Evolutionary conservation across 148 eudicot species (phyloP), one percentile per base, ranked within the genome.

Genomic region (Fagopyrum tataricum): DNA sequence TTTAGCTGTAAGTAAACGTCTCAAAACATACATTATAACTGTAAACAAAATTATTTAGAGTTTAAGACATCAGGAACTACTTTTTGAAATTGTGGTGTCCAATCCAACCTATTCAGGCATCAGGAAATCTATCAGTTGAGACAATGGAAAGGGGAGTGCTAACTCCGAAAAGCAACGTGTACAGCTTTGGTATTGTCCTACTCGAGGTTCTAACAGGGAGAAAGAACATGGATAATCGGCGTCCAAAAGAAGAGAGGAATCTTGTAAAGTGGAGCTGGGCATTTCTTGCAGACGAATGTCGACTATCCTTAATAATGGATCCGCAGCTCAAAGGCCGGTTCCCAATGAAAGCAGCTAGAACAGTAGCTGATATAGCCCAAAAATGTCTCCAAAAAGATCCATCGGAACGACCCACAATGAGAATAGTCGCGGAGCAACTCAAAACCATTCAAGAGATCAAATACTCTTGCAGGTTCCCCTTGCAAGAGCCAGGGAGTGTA

Each of bases 391-490:
- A 84, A 59, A 89, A 84, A 62, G 98, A 91, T 76, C 97, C 98
- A 44, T 88, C 97, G 6, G 97, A 89, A 70, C 84, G 98, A 77
- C 97, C 98, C 66, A 94, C 98, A 37, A 89, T 91, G 98, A 89
- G 98, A 85, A 84, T 80, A 7, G 71, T 91, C 2, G 81, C 78
- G 24, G 89, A 91, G 49, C 85, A 82, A 72, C 86, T 94, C 43
- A 91, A 86, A 76, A 61, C 82, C 67, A 81, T 94, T 52, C 98
- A 89, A 78, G 96, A 91, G 68, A 81, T 91, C 79, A 94, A 91
- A 74, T 81, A 83, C 69, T 81, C 93, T 1, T 91, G 87, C 70
- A 77, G 85, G 72, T 94, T 89, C 77, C 96, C 96, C 46, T 79
- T 94, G 74, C 97, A 94, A 83, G 97, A 94, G 51, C 97, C 98